Conservation (phyloP, 768 basidiomycete genomes). For the Tephrocybe sp. region DNA sequence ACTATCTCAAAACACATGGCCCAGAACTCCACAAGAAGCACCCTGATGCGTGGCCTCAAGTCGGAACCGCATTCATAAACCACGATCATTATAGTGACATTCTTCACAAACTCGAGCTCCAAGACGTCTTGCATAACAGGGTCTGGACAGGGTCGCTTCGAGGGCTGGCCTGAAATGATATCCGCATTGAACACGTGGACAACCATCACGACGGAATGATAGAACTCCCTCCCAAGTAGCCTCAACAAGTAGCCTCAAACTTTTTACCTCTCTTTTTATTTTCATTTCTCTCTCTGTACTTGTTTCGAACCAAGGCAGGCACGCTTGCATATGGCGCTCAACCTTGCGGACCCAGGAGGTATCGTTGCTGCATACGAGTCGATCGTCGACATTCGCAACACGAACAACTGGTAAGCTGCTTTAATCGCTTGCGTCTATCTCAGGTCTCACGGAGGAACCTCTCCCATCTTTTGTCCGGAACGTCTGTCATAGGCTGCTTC, state of each 20-base stretch:
- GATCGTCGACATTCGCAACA: conserved; percentile 17
- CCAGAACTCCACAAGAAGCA: conserved; percentile 28
- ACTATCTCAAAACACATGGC: conserved; percentile 50
- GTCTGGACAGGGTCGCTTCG: background rate
- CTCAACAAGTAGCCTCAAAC: background rate
- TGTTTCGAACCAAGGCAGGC: conserved; percentile 1
- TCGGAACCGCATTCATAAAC: too few relatives aligned
- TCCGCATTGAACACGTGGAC: conserved; percentile 10
- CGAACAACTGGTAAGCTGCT: conserved; percentile 14
- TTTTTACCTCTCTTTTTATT: background rate
- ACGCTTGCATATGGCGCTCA: conserved; percentile 17
- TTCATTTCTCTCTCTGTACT: conserved; percentile 1
- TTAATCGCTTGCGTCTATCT: background rate
- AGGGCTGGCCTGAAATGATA: background rate
- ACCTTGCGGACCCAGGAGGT: conserved; percentile 19
- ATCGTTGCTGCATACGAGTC: conserved; percentile 19
- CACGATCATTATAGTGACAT: too few relatives aligned
- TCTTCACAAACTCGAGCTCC: too few relatives aligned
- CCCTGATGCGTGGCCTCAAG: conserved; percentile 42
- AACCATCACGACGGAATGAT: background rate
- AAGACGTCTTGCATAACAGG: too few relatives aligned
- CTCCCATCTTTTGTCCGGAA: background rate
- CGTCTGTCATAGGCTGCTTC: conserved; percentile 14
- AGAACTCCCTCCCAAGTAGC: background rate
- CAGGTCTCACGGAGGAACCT: background rate